A percentile compares a stretch with the other conserved stretches of the same genome.
Evolutionary conservation across 352 stramenopile genomes (phyloP).

Genomic region (Pythium insidiosum): DNA sequence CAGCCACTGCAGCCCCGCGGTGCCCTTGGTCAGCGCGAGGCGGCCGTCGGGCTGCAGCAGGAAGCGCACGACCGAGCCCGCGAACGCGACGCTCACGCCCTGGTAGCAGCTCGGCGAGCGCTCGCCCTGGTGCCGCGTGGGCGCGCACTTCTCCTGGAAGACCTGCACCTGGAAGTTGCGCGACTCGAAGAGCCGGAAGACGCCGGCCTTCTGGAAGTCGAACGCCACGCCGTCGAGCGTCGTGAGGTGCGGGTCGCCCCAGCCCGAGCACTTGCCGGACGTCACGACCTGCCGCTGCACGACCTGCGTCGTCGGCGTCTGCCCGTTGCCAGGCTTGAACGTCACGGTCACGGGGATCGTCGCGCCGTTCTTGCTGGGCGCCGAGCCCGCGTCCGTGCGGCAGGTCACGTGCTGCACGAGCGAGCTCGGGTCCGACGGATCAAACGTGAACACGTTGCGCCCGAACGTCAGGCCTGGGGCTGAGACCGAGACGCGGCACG

Average conservation of each 20-base stretch:
- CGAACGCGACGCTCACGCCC: constrained; percentile 17
- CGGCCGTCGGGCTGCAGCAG: constrained; percentile 16
- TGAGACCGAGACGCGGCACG: constrained; percentile 7
- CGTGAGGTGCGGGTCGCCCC: constrained; percentile 25
- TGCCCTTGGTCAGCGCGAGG: not conserved
- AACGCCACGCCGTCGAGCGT: constrained; percentile 23
- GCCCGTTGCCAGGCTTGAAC: constrained; percentile 3
- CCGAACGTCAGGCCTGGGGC: constrained; percentile 12
- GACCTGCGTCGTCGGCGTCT: constrained; percentile 9
- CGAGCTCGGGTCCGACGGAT: constrained; percentile 5
- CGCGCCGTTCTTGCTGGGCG: not conserved
- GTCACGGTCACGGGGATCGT: constrained; percentile 5
- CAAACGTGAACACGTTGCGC: constrained; percentile 6
- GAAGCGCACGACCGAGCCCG: constrained; percentile 19
- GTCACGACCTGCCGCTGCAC: constrained; percentile 6
- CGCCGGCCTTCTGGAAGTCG: constrained; percentile 22
- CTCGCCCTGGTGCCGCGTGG: not conserved
- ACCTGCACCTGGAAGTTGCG: constrained; percentile 19
- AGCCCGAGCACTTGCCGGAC: constrained; percentile 6
- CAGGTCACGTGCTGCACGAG: constrained; percentile 13
- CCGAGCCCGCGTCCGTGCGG: constrained; percentile 6
- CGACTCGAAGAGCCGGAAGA: constrained; percentile 22
- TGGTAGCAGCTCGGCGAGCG: constrained; percentile 19
- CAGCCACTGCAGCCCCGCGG: constrained; percentile 13
- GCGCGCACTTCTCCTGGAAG: constrained; percentile 28